A percentile compares a stretch with the other conserved stretches of the same genome.
Evolutionary conservation across 2,329 filamentous ascomycete genomes (phyloP).

Genomic region (Trichoderma semiorbis): DNA sequence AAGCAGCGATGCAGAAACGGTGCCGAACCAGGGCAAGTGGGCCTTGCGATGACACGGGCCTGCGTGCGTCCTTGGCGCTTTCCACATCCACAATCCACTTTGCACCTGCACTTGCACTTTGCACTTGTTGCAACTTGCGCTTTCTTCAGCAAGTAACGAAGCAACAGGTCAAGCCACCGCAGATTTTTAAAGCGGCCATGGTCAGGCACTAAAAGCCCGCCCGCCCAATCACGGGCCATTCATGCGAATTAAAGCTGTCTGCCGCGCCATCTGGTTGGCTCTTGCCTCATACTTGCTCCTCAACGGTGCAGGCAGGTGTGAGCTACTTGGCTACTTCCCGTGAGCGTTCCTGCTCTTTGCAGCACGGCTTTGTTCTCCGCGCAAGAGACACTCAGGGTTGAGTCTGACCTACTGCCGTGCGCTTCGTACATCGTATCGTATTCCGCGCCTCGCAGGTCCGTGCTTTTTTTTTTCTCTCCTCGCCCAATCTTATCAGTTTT

Average conservation of each 20-base stretch:
- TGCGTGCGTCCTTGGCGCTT: not conserved
- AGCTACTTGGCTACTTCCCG: not conserved
- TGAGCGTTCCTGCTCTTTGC: constrained; percentile 9
- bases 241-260: constrained; percentile 9
- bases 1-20: constrained; percentile 1
- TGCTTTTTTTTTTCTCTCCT: not conserved
- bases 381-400: not conserved
- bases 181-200: constrained; percentile 3
- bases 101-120: not conserved
- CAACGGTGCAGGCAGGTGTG: not conserved
- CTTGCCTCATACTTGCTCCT: not conserved
- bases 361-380: constrained; percentile 2
- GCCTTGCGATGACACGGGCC: not conserved
- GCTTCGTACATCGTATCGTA: not conserved
- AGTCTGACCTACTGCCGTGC: not conserved
- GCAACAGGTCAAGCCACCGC: not conserved
- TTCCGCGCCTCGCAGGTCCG: not conserved
- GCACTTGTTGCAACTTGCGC: not conserved
- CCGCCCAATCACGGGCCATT: not conserved
- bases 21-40: constrained; percentile 12
- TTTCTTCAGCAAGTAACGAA: not conserved
- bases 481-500: not conserved
- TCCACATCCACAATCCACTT: not conserved
- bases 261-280: constrained; percentile 10
- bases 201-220: not conserved